phyloP scores from a whole-genome alignment of 2,329 filamentous ascomycete genomes.

The Paecilomyces sp. region DNA sequence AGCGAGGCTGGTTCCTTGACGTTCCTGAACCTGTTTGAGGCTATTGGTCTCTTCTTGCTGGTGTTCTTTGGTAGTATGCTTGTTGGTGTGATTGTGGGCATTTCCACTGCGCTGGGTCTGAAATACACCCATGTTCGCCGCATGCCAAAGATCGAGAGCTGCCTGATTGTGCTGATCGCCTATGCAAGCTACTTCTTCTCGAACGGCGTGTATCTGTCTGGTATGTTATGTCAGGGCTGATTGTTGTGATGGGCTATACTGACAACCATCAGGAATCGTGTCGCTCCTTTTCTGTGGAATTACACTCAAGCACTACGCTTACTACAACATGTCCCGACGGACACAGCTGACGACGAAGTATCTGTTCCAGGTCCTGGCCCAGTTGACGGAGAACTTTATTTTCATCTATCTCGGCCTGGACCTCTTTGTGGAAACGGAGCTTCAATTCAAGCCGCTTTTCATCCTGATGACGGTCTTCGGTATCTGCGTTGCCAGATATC shows the following conservation, averaged over 20 bases:
- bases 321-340: conserved; percentile 98
- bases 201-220: conserved; percentile 91
- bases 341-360: conserved; percentile 98
- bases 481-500: conserved; percentile 86
- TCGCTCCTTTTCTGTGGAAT: conserved; percentile 96
- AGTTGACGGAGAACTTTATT: conserved; percentile 97
- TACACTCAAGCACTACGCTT: conserved; percentile 96
- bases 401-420: conserved; percentile 97
- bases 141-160: conserved; percentile 95
- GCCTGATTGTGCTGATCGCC: conserved; percentile 83
- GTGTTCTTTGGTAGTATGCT: conserved; percentile 92
- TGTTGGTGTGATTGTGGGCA: conserved; percentile 81
- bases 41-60: conserved; percentile 86
- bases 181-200: conserved; percentile 98
- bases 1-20: conserved; percentile 63
- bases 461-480: conserved; percentile 89
- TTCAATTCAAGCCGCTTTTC: conserved; percentile 89
- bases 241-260: conserved; percentile 5
- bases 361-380: conserved; percentile 87
- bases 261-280: conserved; percentile 68
- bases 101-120: conserved; percentile 76
- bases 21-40: conserved; percentile 78
- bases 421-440: conserved; percentile 80
- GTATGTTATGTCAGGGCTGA: conserved; percentile 41
- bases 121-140: conserved; percentile 93